phyloP scores from a whole-genome alignment of 352 stramenopile species.

The Globisporangium parvum region DNA sequence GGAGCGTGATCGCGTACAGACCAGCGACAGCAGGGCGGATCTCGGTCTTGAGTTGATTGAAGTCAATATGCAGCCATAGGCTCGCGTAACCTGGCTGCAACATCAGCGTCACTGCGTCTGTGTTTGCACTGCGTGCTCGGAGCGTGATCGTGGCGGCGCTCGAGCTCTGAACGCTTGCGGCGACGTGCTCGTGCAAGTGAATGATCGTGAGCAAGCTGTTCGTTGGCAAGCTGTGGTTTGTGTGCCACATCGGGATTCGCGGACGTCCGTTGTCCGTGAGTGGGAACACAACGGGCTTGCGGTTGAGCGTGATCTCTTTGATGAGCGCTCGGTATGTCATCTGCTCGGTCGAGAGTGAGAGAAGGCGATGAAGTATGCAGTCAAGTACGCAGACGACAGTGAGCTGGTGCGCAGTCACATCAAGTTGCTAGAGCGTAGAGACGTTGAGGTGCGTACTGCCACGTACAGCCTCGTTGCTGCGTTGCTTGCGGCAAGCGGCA shows the following conservation, averaged over 20 bases:
- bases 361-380: background rate
- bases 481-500: background rate
- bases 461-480: background rate
- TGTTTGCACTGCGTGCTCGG: background rate
- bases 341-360: background rate
- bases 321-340: constrained; percentile 4
- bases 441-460: background rate
- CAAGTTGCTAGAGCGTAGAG: too few species aligned
- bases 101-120: background rate
- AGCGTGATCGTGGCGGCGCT: background rate
- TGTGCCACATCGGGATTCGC: constrained; percentile 5
- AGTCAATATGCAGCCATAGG: constrained; percentile 7
- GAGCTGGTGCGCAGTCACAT: background rate
- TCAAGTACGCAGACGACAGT: too few species aligned
- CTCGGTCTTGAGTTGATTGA: background rate
- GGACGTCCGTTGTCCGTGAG: background rate
- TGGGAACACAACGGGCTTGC: constrained; percentile 2
- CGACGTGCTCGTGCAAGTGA: constrained; percentile 2
- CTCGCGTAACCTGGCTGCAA: background rate
- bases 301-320: constrained; percentile 9
- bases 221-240: background rate
- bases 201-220: constrained; percentile 1
- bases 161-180: background rate
- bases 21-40: background rate
- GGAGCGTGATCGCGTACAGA: constrained; percentile 5